phyloP scores from a whole-genome alignment of 192 early-diverging fungal genomes.

The Linnemannia schmuckeri region DNA sequence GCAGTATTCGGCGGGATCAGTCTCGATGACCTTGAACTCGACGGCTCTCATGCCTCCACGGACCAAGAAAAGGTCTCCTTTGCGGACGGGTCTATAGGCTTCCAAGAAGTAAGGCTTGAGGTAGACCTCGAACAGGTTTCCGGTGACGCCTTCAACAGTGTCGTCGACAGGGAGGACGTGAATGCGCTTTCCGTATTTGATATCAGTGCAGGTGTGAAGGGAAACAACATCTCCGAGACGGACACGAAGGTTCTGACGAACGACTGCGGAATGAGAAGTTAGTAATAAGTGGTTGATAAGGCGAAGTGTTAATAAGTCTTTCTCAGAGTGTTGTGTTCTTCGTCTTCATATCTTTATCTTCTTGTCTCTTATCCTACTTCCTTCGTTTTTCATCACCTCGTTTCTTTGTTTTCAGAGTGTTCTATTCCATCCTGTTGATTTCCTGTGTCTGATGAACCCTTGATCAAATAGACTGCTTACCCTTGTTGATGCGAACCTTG shows the following conservation, averaged over 20 bases:
- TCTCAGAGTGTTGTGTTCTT: background rate
- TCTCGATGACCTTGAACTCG: constrained; percentile 99
- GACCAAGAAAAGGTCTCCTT: constrained; percentile 95
- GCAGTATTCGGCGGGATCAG: constrained; percentile 95
- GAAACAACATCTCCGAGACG: constrained; percentile 97
- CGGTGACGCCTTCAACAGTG: constrained; percentile 97
- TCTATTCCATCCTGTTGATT: background rate
- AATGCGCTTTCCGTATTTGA: constrained; percentile 97
- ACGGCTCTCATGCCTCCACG: constrained; percentile 97
- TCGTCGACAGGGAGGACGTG: constrained; percentile 98
- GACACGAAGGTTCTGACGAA: constrained; percentile 94
- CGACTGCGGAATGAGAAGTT: constrained; percentile 69
- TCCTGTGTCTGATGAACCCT: background rate
- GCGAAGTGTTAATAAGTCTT: background rate
- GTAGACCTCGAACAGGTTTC: constrained; percentile 97
- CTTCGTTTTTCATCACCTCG: background rate
- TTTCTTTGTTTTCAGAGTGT: no score
- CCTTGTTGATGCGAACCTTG: constrained; percentile 95
- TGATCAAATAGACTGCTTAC: constrained; percentile 43
- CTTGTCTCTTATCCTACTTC: no score
- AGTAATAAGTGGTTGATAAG: background rate
- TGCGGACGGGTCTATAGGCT: constrained; percentile 96
- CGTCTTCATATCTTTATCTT: no score
- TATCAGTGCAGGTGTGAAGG: constrained; percentile 95
- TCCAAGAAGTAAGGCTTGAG: constrained; percentile 99